Base-by-base conservation (phyloP, 1,284 basidiomycete genomes). In the Moniliella sp. region DNA sequence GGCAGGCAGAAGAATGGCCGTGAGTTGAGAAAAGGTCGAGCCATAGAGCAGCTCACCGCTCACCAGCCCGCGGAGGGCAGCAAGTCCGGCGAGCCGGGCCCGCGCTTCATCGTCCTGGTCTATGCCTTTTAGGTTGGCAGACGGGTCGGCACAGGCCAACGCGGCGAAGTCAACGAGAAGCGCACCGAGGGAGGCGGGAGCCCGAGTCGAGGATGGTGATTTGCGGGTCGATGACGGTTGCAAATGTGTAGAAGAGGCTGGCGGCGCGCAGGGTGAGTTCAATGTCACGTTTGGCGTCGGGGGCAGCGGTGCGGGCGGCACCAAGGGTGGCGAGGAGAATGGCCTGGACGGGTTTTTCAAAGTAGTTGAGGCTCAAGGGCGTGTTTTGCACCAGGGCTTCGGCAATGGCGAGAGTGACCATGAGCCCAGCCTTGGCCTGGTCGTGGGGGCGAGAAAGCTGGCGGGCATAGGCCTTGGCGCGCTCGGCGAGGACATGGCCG, bases 351-450 rank as follows among this genome's bases (percentile, higher is more conserved):
- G 75, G 70, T 2, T 74, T 67, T 1, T 82, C 76, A 33, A 94
- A 71, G 29, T 86, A 71, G 19, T 74, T 70, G 30, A 91, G 72
- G 57, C 93, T 81, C 33, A 76, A 69, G 45, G 78, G 73, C 61
- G 83, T 93, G 64, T 94, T 84, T 30, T 72, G 74, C n/a, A 80
- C 73, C 28, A 97, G 66, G 12, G 78, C 70, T 43, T 76, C 75
- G 45, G 84, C 69, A 48, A 94, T 80, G 21, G 76, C 71, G 25
- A 93, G 68, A 1, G 83, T 81, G 46, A 94, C 76, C 32, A 91
- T 70, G 18, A 94, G 70, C 15, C 74, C 74, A 12, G n/a, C n/a
- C n/a, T n/a, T n/a, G n/a, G n/a, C n/a, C n/a, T n/a, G n/a, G n/a
- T n/a, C n/a, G n/a, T n/a, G n/a, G n/a, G n/a, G n/a, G n/a, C n/a